Evolutionary conservation across 805 yeast genomes (phyloP).

Genomic region (Teunomyces gatunensis): DNA sequence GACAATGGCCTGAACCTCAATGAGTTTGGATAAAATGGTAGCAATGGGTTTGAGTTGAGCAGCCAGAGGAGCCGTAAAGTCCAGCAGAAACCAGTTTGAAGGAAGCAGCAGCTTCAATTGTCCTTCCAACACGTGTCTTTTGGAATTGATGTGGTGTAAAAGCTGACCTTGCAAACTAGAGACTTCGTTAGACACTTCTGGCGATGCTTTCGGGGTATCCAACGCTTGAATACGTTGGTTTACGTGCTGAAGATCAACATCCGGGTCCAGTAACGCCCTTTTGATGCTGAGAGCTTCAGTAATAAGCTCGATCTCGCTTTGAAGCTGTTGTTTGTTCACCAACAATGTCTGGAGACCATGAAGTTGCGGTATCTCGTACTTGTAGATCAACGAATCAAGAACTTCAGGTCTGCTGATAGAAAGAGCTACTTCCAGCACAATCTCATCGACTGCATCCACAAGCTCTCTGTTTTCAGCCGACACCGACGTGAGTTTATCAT

Average conservation of each 20-base stretch:
- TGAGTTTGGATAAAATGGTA: slow-evolving; percentile 13
- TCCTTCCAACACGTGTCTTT: neutral
- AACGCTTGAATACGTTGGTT: neutral
- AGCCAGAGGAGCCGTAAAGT: neutral
- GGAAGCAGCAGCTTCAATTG: slow-evolving; percentile 2
- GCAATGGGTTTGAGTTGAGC: neutral
- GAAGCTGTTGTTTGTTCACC: neutral
- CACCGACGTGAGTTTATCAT: neutral
- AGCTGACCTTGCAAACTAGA: neutral
- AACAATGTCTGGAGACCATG: neutral
- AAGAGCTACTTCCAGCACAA: neutral
- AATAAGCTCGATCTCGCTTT: neutral
- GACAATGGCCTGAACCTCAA: slow-evolving; percentile 31
- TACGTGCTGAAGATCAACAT: neutral
- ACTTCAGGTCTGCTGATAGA: neutral
- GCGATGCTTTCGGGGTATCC: neutral
- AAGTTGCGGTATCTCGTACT: neutral
- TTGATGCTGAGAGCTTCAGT: neutral
- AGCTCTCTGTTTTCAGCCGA: slow-evolving; percentile 13
- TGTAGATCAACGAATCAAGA: neutral
- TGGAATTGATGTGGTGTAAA: neutral
- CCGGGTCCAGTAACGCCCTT: neutral
- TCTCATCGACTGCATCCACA: slow-evolving; percentile 3
- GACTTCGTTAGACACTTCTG: neutral
- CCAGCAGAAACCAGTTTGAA: neutral